Percentiles rank a stretch among this genome's conserved stretches.
These are phyloP conservation scores for Fusarium temperatum DNA, from an alignment of 2,329 filamentous ascomycete genomes.

Conservation along the genomic window DNA sequence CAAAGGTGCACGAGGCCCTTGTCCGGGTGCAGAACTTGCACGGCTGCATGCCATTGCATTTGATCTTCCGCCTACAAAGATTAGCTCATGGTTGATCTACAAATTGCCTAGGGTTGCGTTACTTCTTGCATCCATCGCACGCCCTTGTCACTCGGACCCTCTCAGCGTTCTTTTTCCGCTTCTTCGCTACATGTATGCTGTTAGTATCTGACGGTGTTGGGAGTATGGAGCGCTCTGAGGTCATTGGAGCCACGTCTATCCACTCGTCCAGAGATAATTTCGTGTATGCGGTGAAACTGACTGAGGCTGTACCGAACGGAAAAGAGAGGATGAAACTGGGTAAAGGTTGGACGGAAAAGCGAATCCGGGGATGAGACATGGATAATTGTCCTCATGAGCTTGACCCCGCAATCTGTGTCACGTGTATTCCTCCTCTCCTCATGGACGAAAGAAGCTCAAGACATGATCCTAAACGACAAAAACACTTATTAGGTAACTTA, in stretches of 20 bases:
- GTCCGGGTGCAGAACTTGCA: slow-evolving; percentile 38
- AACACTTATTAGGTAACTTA: not conserved
- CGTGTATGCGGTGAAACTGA: not conserved
- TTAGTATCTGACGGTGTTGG: slow-evolving; percentile 7
- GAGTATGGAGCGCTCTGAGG: slow-evolving; percentile 19
- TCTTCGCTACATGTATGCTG: slow-evolving; percentile 14
- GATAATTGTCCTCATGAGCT: not conserved
- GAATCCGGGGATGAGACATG: slow-evolving; percentile 5
- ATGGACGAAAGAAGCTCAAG: not conserved
- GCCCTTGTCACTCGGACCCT: slow-evolving; percentile 40
- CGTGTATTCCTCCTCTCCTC: not conserved
- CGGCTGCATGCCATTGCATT: slow-evolving; percentile 40
- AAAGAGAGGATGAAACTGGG: slow-evolving; percentile 1
- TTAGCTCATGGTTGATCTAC: slow-evolving; percentile 7
- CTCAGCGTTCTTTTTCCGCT: slow-evolving; percentile 38
- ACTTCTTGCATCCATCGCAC: slow-evolving; percentile 43
- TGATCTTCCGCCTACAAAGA: slow-evolving; percentile 37
- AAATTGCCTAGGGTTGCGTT: not conserved
- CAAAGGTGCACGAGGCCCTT: slow-evolving; percentile 35
- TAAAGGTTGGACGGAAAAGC: slow-evolving; percentile 11
- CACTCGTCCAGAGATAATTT: not conserved
- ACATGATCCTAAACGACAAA: not conserved
- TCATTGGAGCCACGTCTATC: slow-evolving; percentile 9
- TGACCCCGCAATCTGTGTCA: slow-evolving; percentile 14
- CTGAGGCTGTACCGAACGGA: slow-evolving; percentile 3